A percentile compares a stretch with the other conserved stretches of the same genome.
Evolutionary conservation across 225 moss, liverwort and hornwort genomes (phyloP).

Genomic region (Pseudoscleropodium purum): DNA sequence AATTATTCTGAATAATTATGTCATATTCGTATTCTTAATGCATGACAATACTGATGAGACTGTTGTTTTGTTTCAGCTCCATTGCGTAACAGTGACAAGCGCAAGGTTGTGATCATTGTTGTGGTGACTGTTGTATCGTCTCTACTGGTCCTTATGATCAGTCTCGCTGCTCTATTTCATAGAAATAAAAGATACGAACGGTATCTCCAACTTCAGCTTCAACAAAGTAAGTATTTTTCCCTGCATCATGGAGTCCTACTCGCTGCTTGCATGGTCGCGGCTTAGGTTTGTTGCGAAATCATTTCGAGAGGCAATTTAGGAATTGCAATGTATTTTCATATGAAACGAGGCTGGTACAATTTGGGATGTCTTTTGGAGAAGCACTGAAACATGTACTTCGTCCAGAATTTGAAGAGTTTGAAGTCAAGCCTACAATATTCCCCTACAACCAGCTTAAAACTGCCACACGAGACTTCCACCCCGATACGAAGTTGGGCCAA

Average conservation of each 20-base stretch:
- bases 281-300: background rate
- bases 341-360: too few species aligned
- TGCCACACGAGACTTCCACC: background rate
- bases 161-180: background rate
- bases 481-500: background rate
- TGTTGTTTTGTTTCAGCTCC: background rate
- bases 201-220: background rate
- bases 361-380: background rate
- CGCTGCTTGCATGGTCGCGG: background rate
- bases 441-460: background rate
- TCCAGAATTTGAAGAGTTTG: constrained; percentile 11
- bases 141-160: background rate
- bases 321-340: background rate
- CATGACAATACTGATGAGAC: background rate
- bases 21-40: background rate
- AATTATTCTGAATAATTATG: background rate
- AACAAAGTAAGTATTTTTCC: background rate
- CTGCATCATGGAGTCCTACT: background rate
- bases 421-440: background rate
- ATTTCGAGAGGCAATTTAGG: background rate
- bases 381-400: background rate
- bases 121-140: background rate
- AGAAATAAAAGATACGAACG: background rate
- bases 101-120: background rate
- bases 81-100: background rate